A percentile compares a stretch with the other conserved stretches of the same genome.
Evolutionary conservation across 331 rosid genomes (phyloP).

Genomic region (Telfairia occidentalis): DNA sequence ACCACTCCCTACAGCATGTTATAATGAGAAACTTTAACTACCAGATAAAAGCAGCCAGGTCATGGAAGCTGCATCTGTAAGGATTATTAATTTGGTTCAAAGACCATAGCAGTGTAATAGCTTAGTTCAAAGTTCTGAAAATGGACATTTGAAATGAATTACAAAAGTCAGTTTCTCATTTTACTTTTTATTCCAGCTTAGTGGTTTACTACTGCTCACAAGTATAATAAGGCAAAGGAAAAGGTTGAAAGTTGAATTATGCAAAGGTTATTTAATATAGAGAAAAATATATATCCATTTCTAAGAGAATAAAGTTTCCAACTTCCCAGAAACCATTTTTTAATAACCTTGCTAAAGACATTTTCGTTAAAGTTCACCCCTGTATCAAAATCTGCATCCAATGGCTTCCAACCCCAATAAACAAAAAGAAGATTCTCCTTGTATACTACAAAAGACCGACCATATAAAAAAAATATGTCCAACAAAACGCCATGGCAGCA

Average conservation of each 20-base stretch:
- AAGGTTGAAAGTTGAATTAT: not conserved
- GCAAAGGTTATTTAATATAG: not conserved
- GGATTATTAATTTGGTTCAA: not conserved
- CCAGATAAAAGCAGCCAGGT: not conserved
- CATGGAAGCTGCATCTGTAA: not conserved
- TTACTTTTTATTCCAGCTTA: not conserved
- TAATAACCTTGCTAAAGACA: not conserved
- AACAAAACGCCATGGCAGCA: not conserved
- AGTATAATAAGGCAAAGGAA: not conserved
- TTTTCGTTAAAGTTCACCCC: slow-evolving; percentile 4
- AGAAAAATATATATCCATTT: not conserved
- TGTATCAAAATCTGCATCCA: not conserved
- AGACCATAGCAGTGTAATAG: not conserved
- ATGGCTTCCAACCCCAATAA: not conserved
- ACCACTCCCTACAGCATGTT: slow-evolving; percentile 56
- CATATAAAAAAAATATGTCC: not conserved
- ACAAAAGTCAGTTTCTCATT: not conserved
- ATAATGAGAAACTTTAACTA: not conserved
- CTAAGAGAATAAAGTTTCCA: not conserved
- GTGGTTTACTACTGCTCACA: not conserved
- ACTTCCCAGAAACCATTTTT: not conserved
- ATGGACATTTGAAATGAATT: not conserved
- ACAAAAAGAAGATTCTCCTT: slow-evolving; percentile 1
- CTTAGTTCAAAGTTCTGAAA: not conserved
- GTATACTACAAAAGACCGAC: not conserved